Evolutionary conservation across 495 filamentous ascomycete species (phyloP).

Genomic region (Podospora fimiseda): DNA sequence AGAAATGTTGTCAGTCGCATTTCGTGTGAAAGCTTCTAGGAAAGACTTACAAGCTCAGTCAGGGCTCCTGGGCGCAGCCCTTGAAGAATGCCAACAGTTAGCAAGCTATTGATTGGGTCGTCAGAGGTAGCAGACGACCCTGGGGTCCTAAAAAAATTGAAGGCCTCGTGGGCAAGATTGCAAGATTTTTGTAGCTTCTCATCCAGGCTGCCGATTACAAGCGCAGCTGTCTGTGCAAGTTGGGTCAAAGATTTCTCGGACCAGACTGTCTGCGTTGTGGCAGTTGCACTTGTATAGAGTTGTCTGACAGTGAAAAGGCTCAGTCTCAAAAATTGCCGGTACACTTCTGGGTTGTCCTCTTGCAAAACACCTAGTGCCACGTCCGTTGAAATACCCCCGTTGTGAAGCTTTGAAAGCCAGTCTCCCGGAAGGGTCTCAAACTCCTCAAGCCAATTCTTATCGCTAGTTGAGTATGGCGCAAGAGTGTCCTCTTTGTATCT

Average conservation of each 20-base stretch:
- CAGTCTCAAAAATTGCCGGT: constrained; percentile 21
- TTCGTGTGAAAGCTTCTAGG: background rate
- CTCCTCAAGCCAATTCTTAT: constrained; percentile 21
- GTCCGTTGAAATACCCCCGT: background rate
- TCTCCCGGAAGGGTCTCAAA: constrained; percentile 14
- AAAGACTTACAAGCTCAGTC: constrained; percentile 27
- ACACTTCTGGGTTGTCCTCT: constrained; percentile 20
- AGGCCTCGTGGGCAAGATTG: constrained; percentile 25
- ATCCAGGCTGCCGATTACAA: constrained; percentile 22
- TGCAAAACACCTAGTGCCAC: background rate
- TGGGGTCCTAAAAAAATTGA: constrained; percentile 24
- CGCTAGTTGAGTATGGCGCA: constrained; percentile 2
- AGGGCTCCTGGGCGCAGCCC: constrained; percentile 37
- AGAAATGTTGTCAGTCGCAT: constrained; percentile 9
- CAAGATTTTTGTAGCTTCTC: constrained; percentile 23
- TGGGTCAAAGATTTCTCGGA: constrained; percentile 20
- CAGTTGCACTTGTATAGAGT: constrained; percentile 18
- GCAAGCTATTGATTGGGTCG: constrained; percentile 4
- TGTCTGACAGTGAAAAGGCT: constrained; percentile 18
- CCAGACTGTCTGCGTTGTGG: constrained; percentile 12
- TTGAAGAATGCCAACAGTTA: constrained; percentile 39
- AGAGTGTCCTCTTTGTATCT: constrained; percentile 13
- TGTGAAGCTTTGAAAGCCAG: constrained; percentile 15
- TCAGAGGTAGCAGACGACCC: background rate
- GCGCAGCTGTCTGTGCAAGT: constrained; percentile 24